Evolutionary conservation across 108 stramenopile species (phyloP).

Genomic region (Skeletonema menzelii): DNA sequence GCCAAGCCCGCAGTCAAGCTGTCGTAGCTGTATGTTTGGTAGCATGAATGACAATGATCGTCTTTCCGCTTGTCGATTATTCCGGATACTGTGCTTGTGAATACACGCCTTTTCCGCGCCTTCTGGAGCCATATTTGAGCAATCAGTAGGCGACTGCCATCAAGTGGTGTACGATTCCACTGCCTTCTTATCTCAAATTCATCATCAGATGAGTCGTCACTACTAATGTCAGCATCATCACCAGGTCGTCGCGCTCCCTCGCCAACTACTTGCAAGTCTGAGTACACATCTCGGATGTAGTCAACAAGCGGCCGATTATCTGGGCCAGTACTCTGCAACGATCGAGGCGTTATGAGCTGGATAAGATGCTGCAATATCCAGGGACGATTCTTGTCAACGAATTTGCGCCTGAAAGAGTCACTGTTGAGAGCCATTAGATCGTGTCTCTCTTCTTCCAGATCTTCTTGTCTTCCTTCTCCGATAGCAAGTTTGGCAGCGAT

Average conservation of each 20-base stretch:
- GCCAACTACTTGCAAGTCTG: slow-evolving; percentile 78
- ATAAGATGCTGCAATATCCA: slow-evolving; percentile 88
- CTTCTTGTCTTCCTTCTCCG: slow-evolving; percentile 84
- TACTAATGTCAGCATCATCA: slow-evolving; percentile 61
- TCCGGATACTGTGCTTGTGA: slow-evolving; percentile 55
- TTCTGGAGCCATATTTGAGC: slow-evolving; percentile 78
- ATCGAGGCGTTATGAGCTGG: slow-evolving; percentile 79
- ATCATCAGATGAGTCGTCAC: slow-evolving; percentile 74
- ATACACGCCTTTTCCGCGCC: slow-evolving; percentile 75
- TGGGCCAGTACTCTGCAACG: slow-evolving; percentile 51
- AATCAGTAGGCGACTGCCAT: slow-evolving; percentile 58
- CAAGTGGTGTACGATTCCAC: slow-evolving; percentile 71
- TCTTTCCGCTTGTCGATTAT: slow-evolving; percentile 68
- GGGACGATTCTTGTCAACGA: slow-evolving; percentile 87
- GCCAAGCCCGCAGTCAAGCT: slow-evolving; percentile 48
- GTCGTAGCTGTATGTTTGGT: slow-evolving; percentile 47
- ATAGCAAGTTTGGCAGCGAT: slow-evolving; percentile 88
- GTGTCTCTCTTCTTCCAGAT: slow-evolving; percentile 81
- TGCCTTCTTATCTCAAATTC: slow-evolving; percentile 52
- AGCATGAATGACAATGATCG: slow-evolving; percentile 53
- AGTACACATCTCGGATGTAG: slow-evolving; percentile 77
- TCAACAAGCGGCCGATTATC: slow-evolving; percentile 71
- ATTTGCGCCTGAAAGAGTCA: slow-evolving; percentile 82
- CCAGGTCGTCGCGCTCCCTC: slow-evolving; percentile 59
- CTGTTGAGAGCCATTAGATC: slow-evolving; percentile 84